Conservation (phyloP, 1,284 basidiomycete genomes). For the Malassezia arunalokei region DNA sequence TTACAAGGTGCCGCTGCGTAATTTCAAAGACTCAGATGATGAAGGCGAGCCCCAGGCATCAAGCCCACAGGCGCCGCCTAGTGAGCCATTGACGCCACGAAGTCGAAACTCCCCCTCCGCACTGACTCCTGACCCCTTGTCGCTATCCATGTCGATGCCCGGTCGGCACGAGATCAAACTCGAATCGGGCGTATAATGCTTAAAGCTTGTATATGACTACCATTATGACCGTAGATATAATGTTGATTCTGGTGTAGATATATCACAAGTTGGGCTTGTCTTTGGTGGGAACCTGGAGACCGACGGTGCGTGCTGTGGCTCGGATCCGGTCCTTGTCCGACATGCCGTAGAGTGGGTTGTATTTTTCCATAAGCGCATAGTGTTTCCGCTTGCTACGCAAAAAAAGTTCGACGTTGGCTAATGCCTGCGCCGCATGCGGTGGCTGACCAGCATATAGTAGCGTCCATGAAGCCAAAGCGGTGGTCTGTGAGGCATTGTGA, state of each 20-base stretch:
- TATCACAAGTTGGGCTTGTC: background rate
- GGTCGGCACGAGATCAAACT: background rate
- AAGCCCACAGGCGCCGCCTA: background rate
- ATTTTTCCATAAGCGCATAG: conserved; percentile 48
- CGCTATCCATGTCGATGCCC: background rate
- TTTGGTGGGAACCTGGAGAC: conserved; percentile 50
- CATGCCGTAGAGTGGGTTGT: conserved; percentile 71
- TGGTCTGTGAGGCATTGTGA: background rate
- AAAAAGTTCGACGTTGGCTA: conserved; percentile 9
- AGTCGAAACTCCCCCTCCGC: background rate
- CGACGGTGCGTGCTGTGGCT: conserved; percentile 73
- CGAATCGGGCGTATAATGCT: background rate
- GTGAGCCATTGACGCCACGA: background rate
- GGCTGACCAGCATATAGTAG: background rate
- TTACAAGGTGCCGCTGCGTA: conserved; percentile 37
- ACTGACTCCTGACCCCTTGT: background rate
- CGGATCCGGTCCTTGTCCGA: conserved; percentile 65
- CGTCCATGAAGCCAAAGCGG: background rate
- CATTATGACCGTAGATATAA: background rate
- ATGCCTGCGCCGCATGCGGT: background rate
- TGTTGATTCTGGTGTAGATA: background rate
- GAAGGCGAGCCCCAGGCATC: background rate
- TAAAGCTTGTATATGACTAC: background rate
- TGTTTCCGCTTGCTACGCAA: conserved; percentile 13
- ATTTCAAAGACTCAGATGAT: conserved; percentile 17